Conservation (phyloP, 192 early-diverging fungal genomes). For the Backusella australiensis region DNA sequence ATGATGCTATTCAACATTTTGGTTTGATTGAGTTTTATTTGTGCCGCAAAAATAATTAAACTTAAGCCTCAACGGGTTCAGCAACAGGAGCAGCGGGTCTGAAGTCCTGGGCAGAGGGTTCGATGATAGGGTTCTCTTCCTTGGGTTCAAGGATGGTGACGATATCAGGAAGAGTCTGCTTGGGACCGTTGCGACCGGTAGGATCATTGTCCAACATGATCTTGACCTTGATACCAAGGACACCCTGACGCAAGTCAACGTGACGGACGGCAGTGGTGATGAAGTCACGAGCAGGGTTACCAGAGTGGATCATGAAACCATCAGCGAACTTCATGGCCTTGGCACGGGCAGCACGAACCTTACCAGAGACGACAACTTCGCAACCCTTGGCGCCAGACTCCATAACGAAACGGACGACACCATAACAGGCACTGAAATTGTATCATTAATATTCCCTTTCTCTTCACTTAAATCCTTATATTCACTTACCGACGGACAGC, state of each 20-base stretch:
- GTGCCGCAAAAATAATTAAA: not conserved
- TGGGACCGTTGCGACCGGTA: slow-evolving; percentile 90
- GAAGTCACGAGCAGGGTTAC: slow-evolving; percentile 94
- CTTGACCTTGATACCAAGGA: slow-evolving; percentile 99
- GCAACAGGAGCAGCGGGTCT: slow-evolving; percentile 27
- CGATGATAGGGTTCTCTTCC: slow-evolving; percentile 73
- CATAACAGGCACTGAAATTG: slow-evolving; percentile 95
- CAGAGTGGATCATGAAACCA: slow-evolving; percentile 99
- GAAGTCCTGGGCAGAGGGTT: slow-evolving; percentile 66
- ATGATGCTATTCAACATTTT: not conserved
- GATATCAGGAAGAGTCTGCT: slow-evolving; percentile 92
- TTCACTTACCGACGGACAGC: slow-evolving; percentile 78
- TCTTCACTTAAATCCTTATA: not conserved
- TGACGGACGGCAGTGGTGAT: slow-evolving; percentile 96
- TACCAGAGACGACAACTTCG: slow-evolving; percentile 98
- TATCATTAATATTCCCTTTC: not conserved
- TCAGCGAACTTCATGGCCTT: slow-evolving; percentile 99
- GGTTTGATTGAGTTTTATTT: not conserved
- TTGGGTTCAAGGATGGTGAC: slow-evolving; percentile 95
- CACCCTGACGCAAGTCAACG: slow-evolving; percentile 98
- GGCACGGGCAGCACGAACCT: slow-evolving; percentile 99
- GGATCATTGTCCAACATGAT: slow-evolving; percentile 98
- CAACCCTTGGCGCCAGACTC: slow-evolving; percentile 99
- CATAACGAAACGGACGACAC: slow-evolving; percentile 98
- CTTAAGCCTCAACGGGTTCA: slow-evolving; percentile 20